Percentiles rank a stretch among this genome's conserved stretches.
Evolutionary conservation across 2,329 filamentous ascomycete species (phyloP).

Genomic region (Claviceps citrina): DNA sequence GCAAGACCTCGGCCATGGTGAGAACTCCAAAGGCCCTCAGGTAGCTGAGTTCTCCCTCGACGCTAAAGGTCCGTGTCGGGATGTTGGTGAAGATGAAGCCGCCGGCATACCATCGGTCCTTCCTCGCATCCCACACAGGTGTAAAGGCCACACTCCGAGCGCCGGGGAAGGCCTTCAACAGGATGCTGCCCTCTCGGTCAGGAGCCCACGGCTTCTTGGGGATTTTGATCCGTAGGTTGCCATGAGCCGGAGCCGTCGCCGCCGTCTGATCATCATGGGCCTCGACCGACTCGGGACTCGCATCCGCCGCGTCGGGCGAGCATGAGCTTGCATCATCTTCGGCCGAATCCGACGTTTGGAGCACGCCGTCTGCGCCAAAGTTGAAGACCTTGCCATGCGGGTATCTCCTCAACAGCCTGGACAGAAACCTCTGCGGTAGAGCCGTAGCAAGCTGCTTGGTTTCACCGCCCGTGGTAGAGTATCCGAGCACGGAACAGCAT

Average conservation of each 20-base stretch:
- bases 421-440: slow-evolving; percentile 25
- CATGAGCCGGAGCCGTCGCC: too few relatives aligned
- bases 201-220: slow-evolving; percentile 4
- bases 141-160: slow-evolving; percentile 31
- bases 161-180: slow-evolving; percentile 23
- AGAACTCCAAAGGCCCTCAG: slow-evolving; percentile 36
- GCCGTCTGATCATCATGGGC: not conserved
- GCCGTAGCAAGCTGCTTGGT: slow-evolving; percentile 1
- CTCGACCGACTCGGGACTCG: not conserved
- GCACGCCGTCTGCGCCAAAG: slow-evolving; percentile 23
- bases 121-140: slow-evolving; percentile 31
- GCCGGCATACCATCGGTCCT: slow-evolving; percentile 32
- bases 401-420: slow-evolving; percentile 26
- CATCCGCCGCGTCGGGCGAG: not conserved
- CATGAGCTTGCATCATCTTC: slow-evolving; percentile 10
- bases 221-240: not conserved
- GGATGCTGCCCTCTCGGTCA: slow-evolving; percentile 10
- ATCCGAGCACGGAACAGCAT: slow-evolving; percentile 22
- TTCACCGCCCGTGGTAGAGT: slow-evolving; percentile 18
- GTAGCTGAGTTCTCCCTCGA: slow-evolving; percentile 33
- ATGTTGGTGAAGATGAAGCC: slow-evolving; percentile 33
- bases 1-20: slow-evolving; percentile 42
- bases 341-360: slow-evolving; percentile 18
- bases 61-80: slow-evolving; percentile 27
- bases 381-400: slow-evolving; percentile 32